Percentiles rank a stretch among this genome's conserved stretches.
These are phyloP conservation scores for Sarocladium strictum DNA, from an alignment of 2,329 filamentous ascomycete species.

Conservation along the genomic window DNA sequence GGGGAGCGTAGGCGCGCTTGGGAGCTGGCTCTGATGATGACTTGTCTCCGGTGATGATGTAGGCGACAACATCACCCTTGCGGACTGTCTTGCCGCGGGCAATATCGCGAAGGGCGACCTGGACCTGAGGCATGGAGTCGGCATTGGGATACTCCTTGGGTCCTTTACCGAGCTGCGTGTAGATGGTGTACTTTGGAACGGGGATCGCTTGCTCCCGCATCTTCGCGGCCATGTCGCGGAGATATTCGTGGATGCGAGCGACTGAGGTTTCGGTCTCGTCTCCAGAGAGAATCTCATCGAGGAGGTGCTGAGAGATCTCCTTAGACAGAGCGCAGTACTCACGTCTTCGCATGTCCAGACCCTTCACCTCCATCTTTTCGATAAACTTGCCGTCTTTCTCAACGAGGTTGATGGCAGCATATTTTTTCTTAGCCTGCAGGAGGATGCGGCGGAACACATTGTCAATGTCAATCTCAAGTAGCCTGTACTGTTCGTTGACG, in stretches of 20 bases:
- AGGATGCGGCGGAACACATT: conserved; percentile 92
- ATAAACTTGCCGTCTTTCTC: conserved; percentile 84
- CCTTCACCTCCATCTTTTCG: conserved; percentile 96
- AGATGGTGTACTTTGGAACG: conserved; percentile 89
- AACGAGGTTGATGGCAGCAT: conserved; percentile 90
- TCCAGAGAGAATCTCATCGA: conserved; percentile 93
- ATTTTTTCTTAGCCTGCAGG: conserved; percentile 98
- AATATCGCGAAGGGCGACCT: conserved; percentile 85
- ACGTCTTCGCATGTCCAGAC: conserved; percentile 94
- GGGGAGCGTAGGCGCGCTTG: conserved; percentile 82
- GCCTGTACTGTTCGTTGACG: conserved; percentile 87
- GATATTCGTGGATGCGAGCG: conserved; percentile 86
- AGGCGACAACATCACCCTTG: conserved; percentile 92
- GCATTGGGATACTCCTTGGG: conserved; percentile 92
- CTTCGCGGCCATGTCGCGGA: conserved; percentile 74
- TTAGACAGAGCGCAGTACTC: conserved; percentile 96
- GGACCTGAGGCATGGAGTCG: conserved; percentile 92
- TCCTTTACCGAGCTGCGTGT: conserved; percentile 91
- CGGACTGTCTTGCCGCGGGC: conserved; percentile 82
- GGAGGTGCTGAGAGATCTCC: conserved; percentile 80
- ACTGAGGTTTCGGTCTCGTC: conserved; percentile 86
- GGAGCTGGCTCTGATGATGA: conserved; percentile 64
- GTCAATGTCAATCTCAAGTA: conserved; percentile 97
- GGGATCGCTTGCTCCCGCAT: conserved; percentile 79
- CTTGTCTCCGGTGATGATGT: conserved; percentile 79